Percentiles rank a stretch among this genome's conserved stretches.
Conservation (phyloP, 768 basidiomycete genomes). For the Boletus vermiculosoides region DNA sequence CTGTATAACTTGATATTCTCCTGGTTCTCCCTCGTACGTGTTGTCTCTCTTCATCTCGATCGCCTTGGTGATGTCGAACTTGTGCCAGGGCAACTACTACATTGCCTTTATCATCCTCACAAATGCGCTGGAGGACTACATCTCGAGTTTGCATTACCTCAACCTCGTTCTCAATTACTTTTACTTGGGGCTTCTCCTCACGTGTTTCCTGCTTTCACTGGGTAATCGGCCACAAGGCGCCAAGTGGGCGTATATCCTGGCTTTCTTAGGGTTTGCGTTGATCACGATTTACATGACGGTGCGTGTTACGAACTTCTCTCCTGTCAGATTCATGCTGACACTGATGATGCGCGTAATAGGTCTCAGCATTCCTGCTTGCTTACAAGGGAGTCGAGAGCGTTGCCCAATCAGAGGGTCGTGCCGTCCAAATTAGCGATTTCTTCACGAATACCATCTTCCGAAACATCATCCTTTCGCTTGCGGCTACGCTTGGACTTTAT, state of each 20-base stretch:
- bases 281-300: constrained; percentile 98
- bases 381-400: constrained; percentile 75
- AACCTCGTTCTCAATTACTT: constrained; percentile 83
- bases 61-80: not conserved
- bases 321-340: constrained; percentile 5
- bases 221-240: constrained; percentile 92
- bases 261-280: constrained; percentile 83
- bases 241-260: constrained; percentile 81
- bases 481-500: constrained; percentile 90
- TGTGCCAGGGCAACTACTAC: constrained; percentile 76
- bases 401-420: constrained; percentile 41
- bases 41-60: not conserved
- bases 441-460: constrained; percentile 81
- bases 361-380: constrained; percentile 78
- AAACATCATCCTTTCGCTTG: constrained; percentile 80
- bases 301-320: constrained; percentile 20
- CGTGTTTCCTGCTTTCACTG: constrained; percentile 83
- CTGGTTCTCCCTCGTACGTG: constrained; percentile 78
- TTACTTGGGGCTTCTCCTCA: constrained; percentile 83
- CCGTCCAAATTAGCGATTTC: constrained; percentile 54
- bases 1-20: constrained; percentile 88
- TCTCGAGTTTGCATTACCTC: constrained; percentile 63
- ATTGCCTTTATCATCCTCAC: constrained; percentile 83
- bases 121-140: constrained; percentile 62
- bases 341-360: constrained; percentile 37